phyloP scores from a whole-genome alignment of 1,284 basidiomycete genomes.

The Cystobasidium sp. region DNA sequence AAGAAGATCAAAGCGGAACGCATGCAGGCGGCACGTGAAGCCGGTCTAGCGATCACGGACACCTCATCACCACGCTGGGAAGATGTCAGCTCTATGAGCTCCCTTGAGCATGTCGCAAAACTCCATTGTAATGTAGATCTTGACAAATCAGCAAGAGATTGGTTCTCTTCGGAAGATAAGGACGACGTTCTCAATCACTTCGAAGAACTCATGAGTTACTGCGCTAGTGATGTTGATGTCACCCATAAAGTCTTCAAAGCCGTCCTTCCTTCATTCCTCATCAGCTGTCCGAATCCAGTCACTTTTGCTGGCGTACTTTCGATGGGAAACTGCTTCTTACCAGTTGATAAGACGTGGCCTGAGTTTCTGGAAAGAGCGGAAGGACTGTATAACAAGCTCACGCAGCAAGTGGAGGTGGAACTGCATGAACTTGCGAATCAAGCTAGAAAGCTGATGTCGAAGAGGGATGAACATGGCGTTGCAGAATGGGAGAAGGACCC shows the following conservation, averaged over 20 bases:
- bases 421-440: conserved; percentile 70
- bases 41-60: conserved; percentile 18
- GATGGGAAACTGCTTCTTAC: conserved; percentile 90
- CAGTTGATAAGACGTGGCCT: conserved; percentile 88
- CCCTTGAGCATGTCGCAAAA: conserved; percentile 86
- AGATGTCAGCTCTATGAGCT: conserved; percentile 88
- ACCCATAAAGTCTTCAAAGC: conserved; percentile 82
- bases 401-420: conserved; percentile 71
- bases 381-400: conserved; percentile 73
- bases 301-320: conserved; percentile 88
- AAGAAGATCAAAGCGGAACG: conserved; percentile 64
- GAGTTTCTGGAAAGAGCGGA: conserved; percentile 80
- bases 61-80: conserved; percentile 69
- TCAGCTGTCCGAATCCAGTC: conserved; percentile 87
- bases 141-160: conserved; percentile 78
- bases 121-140: conserved; percentile 83
- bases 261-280: conserved; percentile 82
- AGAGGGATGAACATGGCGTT: conserved; percentile 53
- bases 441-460: conserved; percentile 61
- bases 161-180: conserved; percentile 68
- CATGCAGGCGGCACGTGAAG: conserved; percentile 19
- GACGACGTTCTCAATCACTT: conserved; percentile 71
- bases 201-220: conserved; percentile 82
- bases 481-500: conserved; percentile 72
- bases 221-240: conserved; percentile 78